These are phyloP conservation scores for Kondoa malvinella DNA, from an alignment of 768 basidiomycete genomes.

Conservation along the genomic window DNA sequence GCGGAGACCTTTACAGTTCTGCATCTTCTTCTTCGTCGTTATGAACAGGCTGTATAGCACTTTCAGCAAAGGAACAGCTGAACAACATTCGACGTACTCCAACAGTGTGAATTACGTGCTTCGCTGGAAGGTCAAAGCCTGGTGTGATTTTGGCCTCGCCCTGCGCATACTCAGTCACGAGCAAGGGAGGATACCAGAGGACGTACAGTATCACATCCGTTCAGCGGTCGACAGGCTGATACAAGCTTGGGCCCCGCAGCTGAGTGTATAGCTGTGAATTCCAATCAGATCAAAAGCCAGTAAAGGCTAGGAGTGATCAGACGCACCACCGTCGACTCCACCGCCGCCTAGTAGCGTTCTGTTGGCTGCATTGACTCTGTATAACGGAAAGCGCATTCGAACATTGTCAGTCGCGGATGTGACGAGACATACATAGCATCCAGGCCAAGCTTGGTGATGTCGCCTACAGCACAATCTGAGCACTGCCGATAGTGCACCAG, in stretches of 20 bases:
- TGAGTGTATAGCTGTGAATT: slow-evolving; percentile 1
- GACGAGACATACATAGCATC: background rate
- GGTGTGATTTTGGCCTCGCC: slow-evolving; percentile 32
- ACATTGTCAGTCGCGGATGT: background rate
- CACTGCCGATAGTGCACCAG: background rate
- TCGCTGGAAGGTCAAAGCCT: slow-evolving; percentile 32
- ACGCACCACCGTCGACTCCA: background rate
- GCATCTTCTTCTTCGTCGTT: background rate
- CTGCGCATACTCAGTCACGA: background rate
- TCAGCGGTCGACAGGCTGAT: background rate
- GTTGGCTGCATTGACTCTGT: background rate
- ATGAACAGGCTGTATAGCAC: background rate
- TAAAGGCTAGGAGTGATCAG: background rate
- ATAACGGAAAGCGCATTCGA: background rate
- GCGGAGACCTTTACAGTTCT: background rate
- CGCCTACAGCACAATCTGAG: background rate
- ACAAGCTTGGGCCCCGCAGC: background rate
- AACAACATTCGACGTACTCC: slow-evolving; percentile 21
- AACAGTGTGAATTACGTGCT: slow-evolving; percentile 31
- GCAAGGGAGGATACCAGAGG: background rate
- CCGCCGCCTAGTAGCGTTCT: background rate
- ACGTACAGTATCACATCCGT: background rate
- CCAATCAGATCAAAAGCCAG: background rate
- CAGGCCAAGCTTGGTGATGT: slow-evolving; percentile 3
- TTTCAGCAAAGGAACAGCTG: background rate